Conservation (phyloP, 1,284 basidiomycete species). For the Phenoliferia sp. region DNA sequence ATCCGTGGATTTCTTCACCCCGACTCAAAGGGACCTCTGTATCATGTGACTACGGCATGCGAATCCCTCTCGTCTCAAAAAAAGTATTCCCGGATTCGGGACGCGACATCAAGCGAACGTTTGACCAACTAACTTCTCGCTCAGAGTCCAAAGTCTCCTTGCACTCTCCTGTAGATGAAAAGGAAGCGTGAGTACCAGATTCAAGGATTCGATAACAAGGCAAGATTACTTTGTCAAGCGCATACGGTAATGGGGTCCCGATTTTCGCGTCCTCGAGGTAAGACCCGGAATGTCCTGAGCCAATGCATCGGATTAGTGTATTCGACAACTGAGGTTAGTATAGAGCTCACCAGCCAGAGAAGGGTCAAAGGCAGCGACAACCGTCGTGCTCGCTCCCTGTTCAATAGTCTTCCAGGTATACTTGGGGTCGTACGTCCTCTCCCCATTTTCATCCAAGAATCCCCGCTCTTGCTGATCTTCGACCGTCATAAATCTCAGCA, state of each 20-base stretch:
- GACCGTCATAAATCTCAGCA: background rate
- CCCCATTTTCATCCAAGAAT: background rate
- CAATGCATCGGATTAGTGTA: background rate
- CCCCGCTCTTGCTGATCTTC: conserved; percentile 1
- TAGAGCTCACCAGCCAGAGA: background rate
- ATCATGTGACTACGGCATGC: too few relatives aligned
- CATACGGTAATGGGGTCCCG: background rate
- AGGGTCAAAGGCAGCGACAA: conserved; percentile 13
- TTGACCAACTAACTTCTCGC: conserved; percentile 6
- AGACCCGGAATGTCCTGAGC: background rate
- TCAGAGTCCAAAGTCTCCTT: conserved; percentile 3
- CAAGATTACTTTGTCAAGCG: background rate
- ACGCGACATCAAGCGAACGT: too few relatives aligned
- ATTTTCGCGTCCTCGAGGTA: background rate
- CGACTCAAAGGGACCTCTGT: too few relatives aligned
- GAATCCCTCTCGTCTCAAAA: too few relatives aligned
- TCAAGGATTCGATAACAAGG: too few relatives aligned
- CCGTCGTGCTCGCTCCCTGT: conserved; percentile 5
- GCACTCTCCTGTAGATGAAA: conserved; percentile 6
- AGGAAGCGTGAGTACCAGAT: background rate
- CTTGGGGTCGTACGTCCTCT: background rate
- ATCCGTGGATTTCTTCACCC: too few relatives aligned
- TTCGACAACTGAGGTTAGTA: too few relatives aligned
- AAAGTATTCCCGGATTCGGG: too few relatives aligned
- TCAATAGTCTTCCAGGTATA: background rate